Conservation (phyloP, 1,139 yeast species). For the Protomyces macrosporus region DNA sequence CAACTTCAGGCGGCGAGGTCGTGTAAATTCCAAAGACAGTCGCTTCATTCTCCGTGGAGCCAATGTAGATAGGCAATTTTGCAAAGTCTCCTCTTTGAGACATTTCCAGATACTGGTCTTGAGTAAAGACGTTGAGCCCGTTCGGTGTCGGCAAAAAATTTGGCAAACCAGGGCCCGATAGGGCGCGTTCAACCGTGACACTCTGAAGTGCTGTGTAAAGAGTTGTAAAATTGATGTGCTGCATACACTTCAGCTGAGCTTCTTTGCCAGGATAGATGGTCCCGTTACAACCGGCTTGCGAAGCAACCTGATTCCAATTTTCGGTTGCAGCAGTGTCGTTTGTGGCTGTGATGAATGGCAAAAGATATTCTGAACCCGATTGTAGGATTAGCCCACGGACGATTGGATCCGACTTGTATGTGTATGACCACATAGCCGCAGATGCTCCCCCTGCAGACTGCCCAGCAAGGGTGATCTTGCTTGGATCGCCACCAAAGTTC, state of each 20-base stretch:
- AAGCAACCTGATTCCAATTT: not conserved
- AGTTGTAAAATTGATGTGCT: slow-evolving; percentile 1
- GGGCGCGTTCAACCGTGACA: not conserved
- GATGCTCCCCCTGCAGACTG: slow-evolving; percentile 34
- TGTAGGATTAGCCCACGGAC: not conserved
- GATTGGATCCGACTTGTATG: not conserved
- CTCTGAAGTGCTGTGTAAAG: not conserved
- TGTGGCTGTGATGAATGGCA: not conserved
- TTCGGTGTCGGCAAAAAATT: slow-evolving; percentile 8
- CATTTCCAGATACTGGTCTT: not conserved
- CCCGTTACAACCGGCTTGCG: not conserved
- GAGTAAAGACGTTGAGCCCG: slow-evolving; percentile 2
- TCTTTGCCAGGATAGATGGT: not conserved
- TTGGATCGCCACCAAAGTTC: slow-evolving; percentile 40
- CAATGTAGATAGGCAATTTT: slow-evolving; percentile 6
- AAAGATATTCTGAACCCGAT: not conserved
- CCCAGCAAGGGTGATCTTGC: slow-evolving; percentile 39
- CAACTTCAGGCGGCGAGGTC: not conserved
- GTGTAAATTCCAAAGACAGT: not conserved
- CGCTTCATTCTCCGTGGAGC: slow-evolving; percentile 13
- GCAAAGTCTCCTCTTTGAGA: slow-evolving; percentile 2
- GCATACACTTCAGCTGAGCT: slow-evolving; percentile 6
- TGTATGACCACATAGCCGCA: not conserved
- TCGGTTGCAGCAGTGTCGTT: not conserved
- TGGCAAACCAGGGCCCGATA: not conserved